A percentile compares a stretch with the other conserved stretches of the same genome.
Evolutionary conservation across 768 basidiomycete species (phyloP).

Genomic region (Fomitopsis pulvina): DNA sequence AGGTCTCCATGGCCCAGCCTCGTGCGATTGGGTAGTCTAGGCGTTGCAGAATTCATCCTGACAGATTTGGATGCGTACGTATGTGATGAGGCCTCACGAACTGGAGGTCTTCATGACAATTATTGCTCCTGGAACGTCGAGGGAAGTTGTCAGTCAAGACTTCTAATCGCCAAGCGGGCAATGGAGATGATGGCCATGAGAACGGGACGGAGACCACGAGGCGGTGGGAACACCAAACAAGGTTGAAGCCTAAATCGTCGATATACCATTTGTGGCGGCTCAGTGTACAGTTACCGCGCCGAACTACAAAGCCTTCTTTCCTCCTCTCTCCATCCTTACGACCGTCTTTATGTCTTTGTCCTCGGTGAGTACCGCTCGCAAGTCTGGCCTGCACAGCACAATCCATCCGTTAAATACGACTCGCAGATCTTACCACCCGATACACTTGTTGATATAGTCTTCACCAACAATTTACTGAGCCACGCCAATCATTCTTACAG

Average conservation of each 20-base stretch:
- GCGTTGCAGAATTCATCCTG: no score
- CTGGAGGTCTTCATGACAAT: no score
- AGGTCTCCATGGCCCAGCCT: no score
- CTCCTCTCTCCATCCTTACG: slow-evolving; percentile 4
- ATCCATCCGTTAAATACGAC: neutral
- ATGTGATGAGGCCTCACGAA: no score
- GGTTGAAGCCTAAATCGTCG: slow-evolving; percentile 7
- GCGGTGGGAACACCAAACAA: slow-evolving; percentile 2
- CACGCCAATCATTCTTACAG: slow-evolving; percentile 19
- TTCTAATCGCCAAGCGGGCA: no score
- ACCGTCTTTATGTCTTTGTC: slow-evolving; percentile 13
- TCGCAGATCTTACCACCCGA: slow-evolving; percentile 9
- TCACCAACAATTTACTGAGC: slow-evolving; percentile 6
- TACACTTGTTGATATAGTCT: slow-evolving; percentile 8
- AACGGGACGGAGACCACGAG: slow-evolving; percentile 7
- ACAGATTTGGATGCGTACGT: no score
- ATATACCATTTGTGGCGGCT: slow-evolving; percentile 7
- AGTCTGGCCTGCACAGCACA: neutral
- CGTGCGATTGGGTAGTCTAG: no score
- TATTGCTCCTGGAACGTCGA: no score
- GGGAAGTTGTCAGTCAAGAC: no score
- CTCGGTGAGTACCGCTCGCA: slow-evolving; percentile 8
- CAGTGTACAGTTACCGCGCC: slow-evolving; percentile 10
- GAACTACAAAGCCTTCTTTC: slow-evolving; percentile 1
- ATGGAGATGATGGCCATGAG: neutral